Evolutionary conservation across 202 grass and related monocot genomes (phyloP), one percentile per base, ranked within the genome.

Genomic region (Schoenoplectus triqueter): DNA sequence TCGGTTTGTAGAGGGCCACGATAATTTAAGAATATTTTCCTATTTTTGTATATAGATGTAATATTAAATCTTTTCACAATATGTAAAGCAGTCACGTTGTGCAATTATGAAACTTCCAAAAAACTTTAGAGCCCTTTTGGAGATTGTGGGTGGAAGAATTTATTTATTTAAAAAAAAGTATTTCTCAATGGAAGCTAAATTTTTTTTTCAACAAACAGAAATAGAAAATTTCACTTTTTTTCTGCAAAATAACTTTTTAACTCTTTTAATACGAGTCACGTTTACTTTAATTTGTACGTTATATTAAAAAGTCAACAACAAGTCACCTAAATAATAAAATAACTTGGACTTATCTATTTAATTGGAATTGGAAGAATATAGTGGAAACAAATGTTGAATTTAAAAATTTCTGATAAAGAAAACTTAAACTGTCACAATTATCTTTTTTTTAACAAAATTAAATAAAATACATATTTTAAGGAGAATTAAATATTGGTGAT

Each of bases 331-430:
- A 72, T 48, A 45, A 19, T 18, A 13, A 5, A 4, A 52, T 3
- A 52, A 74, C 1, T 74, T 74, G 46, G 71, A 52, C 71, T n/a
- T 70, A 70, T 70, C 17, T 46, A 15, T 70, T 31, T 22, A 10
- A 22, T 74, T 74, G 17, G 2, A 52, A 74, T 48, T 47, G 15
- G 0, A 2, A 18, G 41, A 31, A 31, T 5, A 71, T 0, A 51
- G 17, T 41, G 70, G 4, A 73, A 10, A 73, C 17, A 46, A 2
- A 73, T 11, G 47, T 73, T 50, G 0, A 50, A 73, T 73, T 69
- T 21, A 6, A 51, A 51, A 20, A 47, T 3, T 70, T 6, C 15
- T 42, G 41, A 15, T 21, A 11, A 73, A 20, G 7, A 51, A 73
- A 73, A 0, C 31, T 10, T 21, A 10, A 73, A 73, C 7, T 4